Percentiles rank a stretch among this genome's conserved stretches.
Evolutionary conservation across 169 alveolate species (phyloP).

Genomic region (Cryptosporidium ubiquitum): DNA sequence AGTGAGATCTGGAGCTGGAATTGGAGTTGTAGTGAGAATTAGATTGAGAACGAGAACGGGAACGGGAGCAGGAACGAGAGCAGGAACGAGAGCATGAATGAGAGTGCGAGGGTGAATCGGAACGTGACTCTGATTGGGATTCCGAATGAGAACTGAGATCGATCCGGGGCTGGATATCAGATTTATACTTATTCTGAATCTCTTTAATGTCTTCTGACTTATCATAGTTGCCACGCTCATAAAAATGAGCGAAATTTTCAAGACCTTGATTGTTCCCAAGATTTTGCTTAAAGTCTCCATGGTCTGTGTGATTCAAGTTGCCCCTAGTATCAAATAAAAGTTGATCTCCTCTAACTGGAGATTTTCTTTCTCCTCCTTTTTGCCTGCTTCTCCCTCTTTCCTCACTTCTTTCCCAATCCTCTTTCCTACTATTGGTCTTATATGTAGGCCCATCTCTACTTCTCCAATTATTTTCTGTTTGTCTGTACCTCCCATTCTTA

Average conservation of each 20-base stretch:
- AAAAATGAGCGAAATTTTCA: too few species aligned
- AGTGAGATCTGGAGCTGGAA: background rate
- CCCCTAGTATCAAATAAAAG: background rate
- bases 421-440: background rate
- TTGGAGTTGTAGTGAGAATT: background rate
- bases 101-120: background rate
- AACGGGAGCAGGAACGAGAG: background rate
- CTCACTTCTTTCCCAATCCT: background rate
- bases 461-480: background rate
- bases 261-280: background rate
- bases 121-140: background rate
- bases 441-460: background rate
- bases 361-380: background rate
- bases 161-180: background rate
- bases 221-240: background rate
- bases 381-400: slow-evolving; percentile 38
- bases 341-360: background rate
- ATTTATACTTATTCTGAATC: background rate
- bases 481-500: background rate
- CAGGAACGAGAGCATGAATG: background rate
- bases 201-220: background rate
- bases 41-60: background rate
- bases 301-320: background rate
- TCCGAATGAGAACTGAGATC: background rate
- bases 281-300: background rate